Evolutionary conservation across 179 eudicot genomes (phyloP).

Genomic region (Beta macrorhiza): DNA sequence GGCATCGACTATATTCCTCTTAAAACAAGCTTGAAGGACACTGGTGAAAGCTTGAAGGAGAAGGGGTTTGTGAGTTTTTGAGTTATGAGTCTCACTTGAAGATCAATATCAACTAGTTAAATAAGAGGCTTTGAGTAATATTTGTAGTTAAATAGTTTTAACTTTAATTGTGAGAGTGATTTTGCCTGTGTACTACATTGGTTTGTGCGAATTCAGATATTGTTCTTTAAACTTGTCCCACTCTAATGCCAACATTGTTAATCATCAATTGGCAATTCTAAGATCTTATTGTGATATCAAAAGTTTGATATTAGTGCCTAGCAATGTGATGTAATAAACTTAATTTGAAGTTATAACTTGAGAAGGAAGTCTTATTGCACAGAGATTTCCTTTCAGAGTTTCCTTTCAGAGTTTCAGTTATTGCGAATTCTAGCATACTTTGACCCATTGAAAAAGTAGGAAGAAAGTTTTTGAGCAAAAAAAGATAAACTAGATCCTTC

Average conservation of each 20-base stretch:
- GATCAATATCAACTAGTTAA: not conserved
- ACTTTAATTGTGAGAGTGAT: not conserved
- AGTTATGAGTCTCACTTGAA: conserved; percentile 14
- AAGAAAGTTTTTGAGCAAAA: too few relatives aligned
- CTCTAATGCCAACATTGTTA: not conserved
- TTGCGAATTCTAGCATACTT: too few relatives aligned
- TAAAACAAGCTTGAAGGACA: conserved; percentile 45
- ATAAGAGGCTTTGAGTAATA: not conserved
- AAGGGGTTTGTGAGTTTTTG: conserved; percentile 36
- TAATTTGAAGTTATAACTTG: too few relatives aligned
- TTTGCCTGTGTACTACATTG: not conserved
- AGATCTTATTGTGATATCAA: too few relatives aligned
- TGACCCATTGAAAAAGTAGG: too few relatives aligned
- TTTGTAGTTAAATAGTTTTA: not conserved
- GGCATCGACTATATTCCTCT: conserved; percentile 48
- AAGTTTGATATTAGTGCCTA: too few relatives aligned
- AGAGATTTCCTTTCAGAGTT: too few relatives aligned
- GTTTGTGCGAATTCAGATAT: not conserved
- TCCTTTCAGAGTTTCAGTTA: too few relatives aligned
- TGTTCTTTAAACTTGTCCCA: not conserved
- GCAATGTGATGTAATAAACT: too few relatives aligned
- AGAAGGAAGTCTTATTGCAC: too few relatives aligned
- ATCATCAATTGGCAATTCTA: too few relatives aligned
- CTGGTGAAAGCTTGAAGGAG: conserved; percentile 52
- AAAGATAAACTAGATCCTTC: too few relatives aligned